Base-by-base conservation (phyloP, 805 yeast species). In the Ogataea parapolymorpha region DNA sequence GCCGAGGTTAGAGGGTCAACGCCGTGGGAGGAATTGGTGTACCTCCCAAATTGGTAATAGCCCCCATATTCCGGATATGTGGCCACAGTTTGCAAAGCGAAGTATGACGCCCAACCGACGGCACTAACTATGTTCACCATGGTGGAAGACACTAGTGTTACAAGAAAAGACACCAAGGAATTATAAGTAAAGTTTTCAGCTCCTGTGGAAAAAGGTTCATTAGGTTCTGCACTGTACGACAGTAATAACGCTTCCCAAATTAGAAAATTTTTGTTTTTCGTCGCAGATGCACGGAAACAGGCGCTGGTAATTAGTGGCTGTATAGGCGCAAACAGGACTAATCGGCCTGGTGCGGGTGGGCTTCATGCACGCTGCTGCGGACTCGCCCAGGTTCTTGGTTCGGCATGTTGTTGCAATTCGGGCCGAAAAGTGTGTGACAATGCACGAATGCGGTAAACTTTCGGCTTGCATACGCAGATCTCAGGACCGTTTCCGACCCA, bases 101-200 rank as follows among this genome's bases (percentile, higher is more conserved):
- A 14, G 15, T 33, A 32, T 17, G 32, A 13, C 24, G 32, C 37
- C 16, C 27, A 26, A 14, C 26, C 10, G 41, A 37, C 41, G 14
- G 32, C 24, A 15, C 26, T 38, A 11, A 27, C 6, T 23, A 38
- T 15, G 16, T 38, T 38, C 41, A 32, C 36, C 41, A 38, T 38
- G 26, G 30, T 17, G 17, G 18, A 25, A 28, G 22, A 11, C 17
- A 8, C 23, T 10, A 26, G 26, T 13, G 34, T 20, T 30, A 30
- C 33, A 30, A 30, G 22, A 15, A 20, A 30, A 30, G 13, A 5
- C 12, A 27, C 16, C 12, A 8, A 14, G 32, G 18, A n/a, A 14
- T 5, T 13, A 28, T 28, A 14, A 14, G 17, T 28, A 14, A 28
- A 14, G 27, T 25, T 25, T 25, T 25, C n/a, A 12, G 6, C 23